These are phyloP conservation scores for Candida boidinii DNA, from an alignment of 805 yeast genomes.

Conservation along the genomic window DNA sequence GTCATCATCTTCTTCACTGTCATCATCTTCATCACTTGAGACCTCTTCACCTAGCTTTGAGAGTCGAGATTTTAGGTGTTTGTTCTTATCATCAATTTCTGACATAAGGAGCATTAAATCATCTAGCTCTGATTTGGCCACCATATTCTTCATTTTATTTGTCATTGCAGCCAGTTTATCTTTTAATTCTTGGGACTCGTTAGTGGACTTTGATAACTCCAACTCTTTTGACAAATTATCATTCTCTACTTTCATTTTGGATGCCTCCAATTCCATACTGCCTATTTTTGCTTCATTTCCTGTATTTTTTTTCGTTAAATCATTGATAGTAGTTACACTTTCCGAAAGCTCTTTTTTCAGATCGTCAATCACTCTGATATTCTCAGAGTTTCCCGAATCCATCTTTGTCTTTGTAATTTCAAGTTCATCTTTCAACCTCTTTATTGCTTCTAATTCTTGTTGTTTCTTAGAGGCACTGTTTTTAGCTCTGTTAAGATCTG, in stretches of 20 bases:
- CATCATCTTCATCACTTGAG: slow-evolving; percentile 66
- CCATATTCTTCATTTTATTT: slow-evolving; percentile 17
- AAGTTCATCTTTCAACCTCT: too few relatives aligned
- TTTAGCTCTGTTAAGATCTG: too few relatives aligned
- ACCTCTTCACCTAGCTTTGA: slow-evolving; percentile 47
- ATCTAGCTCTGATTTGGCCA: slow-evolving; percentile 51
- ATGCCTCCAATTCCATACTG: background rate
- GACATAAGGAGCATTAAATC: slow-evolving; percentile 70
- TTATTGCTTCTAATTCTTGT: too few relatives aligned
- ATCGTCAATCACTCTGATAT: too few relatives aligned
- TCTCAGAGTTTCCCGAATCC: too few relatives aligned
- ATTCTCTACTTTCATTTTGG: background rate
- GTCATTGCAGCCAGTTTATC: slow-evolving; percentile 1
- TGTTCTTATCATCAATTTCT: slow-evolving; percentile 65
- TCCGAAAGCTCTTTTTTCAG: background rate
- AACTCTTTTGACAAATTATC: slow-evolving; percentile 1
- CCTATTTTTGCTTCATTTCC: background rate
- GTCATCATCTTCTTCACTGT: slow-evolving; percentile 55
- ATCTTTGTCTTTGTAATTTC: too few relatives aligned
- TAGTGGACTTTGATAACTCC: background rate
- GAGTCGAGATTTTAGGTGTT: slow-evolving; percentile 45
- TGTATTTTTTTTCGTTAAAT: background rate
- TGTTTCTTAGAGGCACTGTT: too few relatives aligned
- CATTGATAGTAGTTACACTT: background rate
- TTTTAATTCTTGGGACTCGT: slow-evolving; percentile 3